A percentile compares a stretch with the other conserved stretches of the same genome.
phyloP scores from a whole-genome alignment of 345 rosid genomes.

The Theobroma cacao region DNA sequence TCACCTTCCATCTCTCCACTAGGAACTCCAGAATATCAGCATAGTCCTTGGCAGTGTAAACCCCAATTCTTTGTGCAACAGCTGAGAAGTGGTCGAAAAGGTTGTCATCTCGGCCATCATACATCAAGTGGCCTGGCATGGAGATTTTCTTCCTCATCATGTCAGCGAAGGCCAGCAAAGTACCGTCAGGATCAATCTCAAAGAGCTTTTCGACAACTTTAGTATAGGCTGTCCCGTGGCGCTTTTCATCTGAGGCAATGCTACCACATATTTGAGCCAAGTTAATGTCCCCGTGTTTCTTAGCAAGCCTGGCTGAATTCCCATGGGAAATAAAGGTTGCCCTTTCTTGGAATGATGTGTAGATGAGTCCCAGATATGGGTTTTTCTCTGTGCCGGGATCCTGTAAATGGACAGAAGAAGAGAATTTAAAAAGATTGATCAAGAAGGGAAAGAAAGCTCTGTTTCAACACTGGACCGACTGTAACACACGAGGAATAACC shows the following conservation, averaged over 20 bases:
- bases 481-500: too few relatives aligned
- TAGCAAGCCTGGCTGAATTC: slow-evolving; percentile 89
- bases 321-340: slow-evolving; percentile 96
- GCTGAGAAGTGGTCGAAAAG: slow-evolving; percentile 13
- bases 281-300: slow-evolving; percentile 71
- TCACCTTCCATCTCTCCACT: slow-evolving; percentile 26
- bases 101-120: not conserved
- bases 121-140: slow-evolving; percentile 19
- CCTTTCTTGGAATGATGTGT: slow-evolving; percentile 96
- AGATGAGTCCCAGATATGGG: slow-evolving; percentile 88
- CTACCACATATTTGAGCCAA: slow-evolving; percentile 93
- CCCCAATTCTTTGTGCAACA: slow-evolving; percentile 5
- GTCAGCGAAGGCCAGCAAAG: slow-evolving; percentile 72
- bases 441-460: too few relatives aligned
- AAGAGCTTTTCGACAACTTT: slow-evolving; percentile 83
- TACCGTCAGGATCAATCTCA: slow-evolving; percentile 83
- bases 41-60: slow-evolving; percentile 24
- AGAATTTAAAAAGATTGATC: not conserved
- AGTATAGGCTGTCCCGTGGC: slow-evolving; percentile 92
- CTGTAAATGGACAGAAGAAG: slow-evolving; percentile 31
- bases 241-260: slow-evolving; percentile 91
- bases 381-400: slow-evolving; percentile 82
- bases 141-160: slow-evolving; percentile 97
- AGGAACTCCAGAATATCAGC: not conserved
- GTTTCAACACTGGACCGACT: not conserved